These are phyloP conservation scores for Sequoiadendron giganteum DNA, from an alignment of 75 land plant species.

Conservation along the genomic window DNA sequence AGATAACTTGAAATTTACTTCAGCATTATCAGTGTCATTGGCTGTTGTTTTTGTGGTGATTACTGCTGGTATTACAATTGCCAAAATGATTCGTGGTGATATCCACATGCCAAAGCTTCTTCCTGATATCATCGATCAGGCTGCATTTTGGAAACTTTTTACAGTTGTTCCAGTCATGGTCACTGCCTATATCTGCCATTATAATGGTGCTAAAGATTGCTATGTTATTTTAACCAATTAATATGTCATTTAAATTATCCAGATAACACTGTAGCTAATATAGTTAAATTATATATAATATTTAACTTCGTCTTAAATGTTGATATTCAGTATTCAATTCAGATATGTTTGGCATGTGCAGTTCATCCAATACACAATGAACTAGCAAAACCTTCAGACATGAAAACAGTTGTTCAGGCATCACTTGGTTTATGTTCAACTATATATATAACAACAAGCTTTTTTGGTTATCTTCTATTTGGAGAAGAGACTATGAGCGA, in stretches of 20 bases:
- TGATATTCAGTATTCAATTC: background rate
- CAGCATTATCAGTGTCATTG: slow-evolving; percentile 89
- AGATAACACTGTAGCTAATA: background rate
- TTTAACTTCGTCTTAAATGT: background rate
- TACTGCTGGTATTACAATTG: slow-evolving; percentile 58
- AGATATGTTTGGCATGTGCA: slow-evolving; percentile 30
- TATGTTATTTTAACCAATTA: background rate
- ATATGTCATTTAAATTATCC: background rate
- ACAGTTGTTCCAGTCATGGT: slow-evolving; percentile 83
- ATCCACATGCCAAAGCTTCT: slow-evolving; percentile 57
- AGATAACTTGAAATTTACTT: slow-evolving; percentile 89
- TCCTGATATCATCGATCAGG: slow-evolving; percentile 51
- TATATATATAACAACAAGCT: slow-evolving; percentile 75
- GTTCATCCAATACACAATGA: slow-evolving; percentile 97
- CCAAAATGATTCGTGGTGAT: slow-evolving; percentile 52
- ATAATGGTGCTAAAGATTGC: slow-evolving; percentile 51
- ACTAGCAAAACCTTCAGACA: slow-evolving; percentile 54
- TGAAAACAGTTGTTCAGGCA: slow-evolving; percentile 48
- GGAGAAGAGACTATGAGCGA: slow-evolving; percentile 78
- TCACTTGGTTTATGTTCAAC: slow-evolving; percentile 63
- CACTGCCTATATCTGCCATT: slow-evolving; percentile 96
- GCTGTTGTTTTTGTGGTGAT: slow-evolving; percentile 86
- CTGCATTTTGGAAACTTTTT: slow-evolving; percentile 82
- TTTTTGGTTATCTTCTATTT: slow-evolving; percentile 89
- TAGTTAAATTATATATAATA: background rate